Percentiles rank a stretch among this genome's conserved stretches.
phyloP scores from a whole-genome alignment of 257 asterid genomes.

The Fraxinus excelsior region DNA sequence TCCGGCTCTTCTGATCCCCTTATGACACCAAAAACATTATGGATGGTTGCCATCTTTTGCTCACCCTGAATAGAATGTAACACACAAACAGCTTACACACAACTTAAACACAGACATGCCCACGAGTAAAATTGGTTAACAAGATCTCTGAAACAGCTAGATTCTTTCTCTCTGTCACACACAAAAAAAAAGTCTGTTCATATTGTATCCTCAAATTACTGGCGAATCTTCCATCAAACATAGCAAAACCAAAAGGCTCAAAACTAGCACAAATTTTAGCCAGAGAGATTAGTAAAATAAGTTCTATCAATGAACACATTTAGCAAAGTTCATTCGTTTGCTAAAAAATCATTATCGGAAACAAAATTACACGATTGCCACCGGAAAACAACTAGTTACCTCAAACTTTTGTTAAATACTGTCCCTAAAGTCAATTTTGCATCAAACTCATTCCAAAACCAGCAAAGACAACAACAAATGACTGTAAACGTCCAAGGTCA shows the following conservation, averaged over 20 bases:
- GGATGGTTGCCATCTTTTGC: conserved; percentile 58
- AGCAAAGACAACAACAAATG: conserved; percentile 24
- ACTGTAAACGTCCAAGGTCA: neutral
- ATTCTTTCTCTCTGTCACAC: neutral
- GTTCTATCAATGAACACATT: neutral
- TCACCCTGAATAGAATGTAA: conserved; percentile 63
- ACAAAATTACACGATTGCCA: neutral
- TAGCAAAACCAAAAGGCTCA: no score
- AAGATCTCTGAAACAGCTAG: neutral
- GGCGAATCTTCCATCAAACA: no score
- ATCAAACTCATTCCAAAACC: conserved; percentile 20
- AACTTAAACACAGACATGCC: neutral
- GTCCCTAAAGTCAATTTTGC: conserved; percentile 32
- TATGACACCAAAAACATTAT: conserved; percentile 71
- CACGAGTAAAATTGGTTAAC: neutral
- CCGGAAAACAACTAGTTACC: neutral
- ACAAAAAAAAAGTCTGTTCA: no score
- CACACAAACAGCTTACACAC: neutral
- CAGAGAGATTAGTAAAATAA: neutral
- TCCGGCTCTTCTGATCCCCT: conserved; percentile 84
- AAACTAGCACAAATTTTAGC: neutral
- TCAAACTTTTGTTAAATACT: neutral
- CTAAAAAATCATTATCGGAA: neutral
- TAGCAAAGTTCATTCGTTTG: neutral
- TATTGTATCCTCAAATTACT: no score